These are phyloP conservation scores for Phytopythium helicoides DNA, from an alignment of 352 stramenopile genomes.

Conservation along the genomic window DNA sequence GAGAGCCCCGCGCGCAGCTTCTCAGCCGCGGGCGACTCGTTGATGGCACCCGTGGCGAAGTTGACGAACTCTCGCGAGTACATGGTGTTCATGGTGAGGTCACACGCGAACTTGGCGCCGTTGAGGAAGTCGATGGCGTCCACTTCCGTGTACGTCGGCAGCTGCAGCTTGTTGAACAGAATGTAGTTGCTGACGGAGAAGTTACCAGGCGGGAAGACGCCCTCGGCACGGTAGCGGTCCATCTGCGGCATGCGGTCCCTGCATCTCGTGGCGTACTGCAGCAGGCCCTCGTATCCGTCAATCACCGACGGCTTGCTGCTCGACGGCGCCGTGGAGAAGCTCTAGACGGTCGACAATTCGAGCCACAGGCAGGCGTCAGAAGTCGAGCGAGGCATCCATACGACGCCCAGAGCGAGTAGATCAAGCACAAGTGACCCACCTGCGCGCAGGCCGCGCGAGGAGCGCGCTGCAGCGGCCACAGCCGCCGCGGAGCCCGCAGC, in stretches of 20 bases:
- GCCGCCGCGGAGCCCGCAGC: too few relatives aligned
- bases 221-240: slow-evolving; percentile 29
- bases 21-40: slow-evolving; percentile 32
- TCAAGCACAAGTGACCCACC: too few relatives aligned
- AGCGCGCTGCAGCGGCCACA: too few relatives aligned
- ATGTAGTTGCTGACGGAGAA: slow-evolving; percentile 31
- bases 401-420: too few relatives aligned
- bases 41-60: slow-evolving; percentile 37
- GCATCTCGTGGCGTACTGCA: slow-evolving; percentile 24
- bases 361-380: background rate
- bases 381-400: too few relatives aligned
- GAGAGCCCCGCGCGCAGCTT: slow-evolving; percentile 35
- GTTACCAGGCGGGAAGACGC: slow-evolving; percentile 33
- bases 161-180: slow-evolving; percentile 44
- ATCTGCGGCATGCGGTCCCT: slow-evolving; percentile 17
- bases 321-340: slow-evolving; percentile 24
- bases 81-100: slow-evolving; percentile 48
- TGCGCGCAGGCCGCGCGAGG: too few relatives aligned
- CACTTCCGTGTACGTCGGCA: slow-evolving; percentile 45
- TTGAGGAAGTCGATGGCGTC: slow-evolving; percentile 51
- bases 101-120: slow-evolving; percentile 44
- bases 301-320: slow-evolving; percentile 19
- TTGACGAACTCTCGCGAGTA: slow-evolving; percentile 56
- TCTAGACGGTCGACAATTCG: background rate
- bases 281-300: slow-evolving; percentile 23